These are phyloP conservation scores for Colletotrichum sansevieriae DNA, from an alignment of 2,329 filamentous ascomycete genomes.

Conservation along the genomic window DNA sequence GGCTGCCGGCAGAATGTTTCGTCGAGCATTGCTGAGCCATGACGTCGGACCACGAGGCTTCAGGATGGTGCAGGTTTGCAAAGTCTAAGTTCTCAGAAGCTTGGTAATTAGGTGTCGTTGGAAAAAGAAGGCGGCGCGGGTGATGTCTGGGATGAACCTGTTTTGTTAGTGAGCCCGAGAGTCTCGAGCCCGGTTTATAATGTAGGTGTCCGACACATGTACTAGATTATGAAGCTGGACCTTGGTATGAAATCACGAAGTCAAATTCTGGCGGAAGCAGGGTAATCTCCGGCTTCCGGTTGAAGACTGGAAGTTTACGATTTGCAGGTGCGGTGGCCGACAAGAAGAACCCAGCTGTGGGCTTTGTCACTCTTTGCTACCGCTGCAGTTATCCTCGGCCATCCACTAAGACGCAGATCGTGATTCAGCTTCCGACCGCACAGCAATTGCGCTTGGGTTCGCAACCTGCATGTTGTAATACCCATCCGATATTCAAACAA, in stretches of 20 bases:
- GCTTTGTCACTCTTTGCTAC: conserved; percentile 20
- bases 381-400: neutral
- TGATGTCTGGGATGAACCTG: neutral
- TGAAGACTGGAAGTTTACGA: neutral
- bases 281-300: conserved; percentile 28
- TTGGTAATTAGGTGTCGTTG: conserved; percentile 18
- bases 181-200: neutral
- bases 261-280: conserved; percentile 18
- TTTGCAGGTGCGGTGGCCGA: no score
- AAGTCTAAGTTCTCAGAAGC: neutral
- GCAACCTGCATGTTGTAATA: neutral
- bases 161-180: neutral
- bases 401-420: conserved; percentile 15
- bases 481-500: neutral
- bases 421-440: neutral
- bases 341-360: neutral
- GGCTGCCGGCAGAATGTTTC: conserved; percentile 48
- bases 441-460: neutral
- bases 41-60: conserved; percentile 15
- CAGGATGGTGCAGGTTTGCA: conserved; percentile 3
- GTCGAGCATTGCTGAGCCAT: conserved; percentile 53
- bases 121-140: neutral
- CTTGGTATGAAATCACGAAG: neutral
- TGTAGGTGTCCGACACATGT: neutral
- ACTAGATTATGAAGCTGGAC: neutral